Conservation (phyloP, 345 rosid genomes). For the Linum lewisii region DNA sequence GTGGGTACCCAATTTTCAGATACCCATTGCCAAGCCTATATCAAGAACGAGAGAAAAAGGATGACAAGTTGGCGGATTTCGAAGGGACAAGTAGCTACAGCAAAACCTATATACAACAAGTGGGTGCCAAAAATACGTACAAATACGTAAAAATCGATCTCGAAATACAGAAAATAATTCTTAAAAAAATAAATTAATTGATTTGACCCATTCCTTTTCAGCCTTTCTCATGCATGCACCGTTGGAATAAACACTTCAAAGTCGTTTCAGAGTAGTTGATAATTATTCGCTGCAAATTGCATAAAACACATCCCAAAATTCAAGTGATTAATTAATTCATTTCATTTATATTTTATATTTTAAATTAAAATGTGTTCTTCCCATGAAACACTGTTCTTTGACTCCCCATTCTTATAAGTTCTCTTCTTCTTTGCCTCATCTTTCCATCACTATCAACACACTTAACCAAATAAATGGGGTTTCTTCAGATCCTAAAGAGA, state of each 20-base stretch:
- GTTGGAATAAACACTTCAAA: neutral
- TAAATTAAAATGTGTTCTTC: neutral
- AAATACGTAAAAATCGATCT: no score
- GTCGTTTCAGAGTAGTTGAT: neutral
- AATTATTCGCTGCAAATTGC: neutral
- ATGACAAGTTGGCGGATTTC: no score
- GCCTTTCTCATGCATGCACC: neutral
- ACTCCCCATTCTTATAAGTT: neutral
- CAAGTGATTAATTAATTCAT: no score
- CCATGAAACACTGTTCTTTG: neutral
- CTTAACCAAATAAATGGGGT: neutral
- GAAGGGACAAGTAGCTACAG: no score
- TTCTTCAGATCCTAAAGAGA: conserved; percentile 1
- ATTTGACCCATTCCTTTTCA: neutral
- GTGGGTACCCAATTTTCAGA: no score
- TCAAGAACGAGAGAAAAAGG: no score
- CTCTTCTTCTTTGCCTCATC: neutral
- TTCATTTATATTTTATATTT: no score
- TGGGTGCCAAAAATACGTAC: no score
- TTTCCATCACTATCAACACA: neutral
- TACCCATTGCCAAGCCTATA: no score
- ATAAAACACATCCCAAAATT: no score
- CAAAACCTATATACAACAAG: no score
- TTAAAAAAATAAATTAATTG: neutral
- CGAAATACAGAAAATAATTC: no score